Evolutionary conservation across 1,284 basidiomycete genomes (phyloP).

Genomic region (Macrocybe sp.): DNA sequence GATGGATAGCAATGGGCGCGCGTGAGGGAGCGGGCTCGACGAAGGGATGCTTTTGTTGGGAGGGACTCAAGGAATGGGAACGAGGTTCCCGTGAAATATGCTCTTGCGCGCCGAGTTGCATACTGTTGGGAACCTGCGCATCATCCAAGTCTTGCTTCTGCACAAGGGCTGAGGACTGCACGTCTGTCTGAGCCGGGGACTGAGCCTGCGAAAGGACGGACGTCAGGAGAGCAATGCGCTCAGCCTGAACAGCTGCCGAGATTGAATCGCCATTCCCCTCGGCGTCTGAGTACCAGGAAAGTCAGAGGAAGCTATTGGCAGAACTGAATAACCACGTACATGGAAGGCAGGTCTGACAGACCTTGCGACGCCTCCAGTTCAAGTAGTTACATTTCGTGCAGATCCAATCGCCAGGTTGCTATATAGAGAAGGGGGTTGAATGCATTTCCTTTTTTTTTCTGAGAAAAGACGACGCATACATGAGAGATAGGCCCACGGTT

Average conservation of each 20-base stretch:
- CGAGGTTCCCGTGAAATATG: slow-evolving; percentile 25
- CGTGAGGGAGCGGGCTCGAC: slow-evolving; percentile 29
- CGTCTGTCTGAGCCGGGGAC: slow-evolving; percentile 5
- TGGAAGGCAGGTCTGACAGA: slow-evolving; percentile 85
- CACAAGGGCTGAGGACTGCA: slow-evolving; percentile 7
- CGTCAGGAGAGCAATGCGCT: slow-evolving; percentile 70
- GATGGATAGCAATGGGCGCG: slow-evolving; percentile 32
- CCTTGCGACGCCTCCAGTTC: slow-evolving; percentile 82
- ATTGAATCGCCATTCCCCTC: slow-evolving; percentile 83
- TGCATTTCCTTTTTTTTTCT: no score
- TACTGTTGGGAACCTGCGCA: slow-evolving; percentile 8
- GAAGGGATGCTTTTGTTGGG: slow-evolving; percentile 32
- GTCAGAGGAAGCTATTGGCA: slow-evolving; percentile 7
- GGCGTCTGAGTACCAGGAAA: slow-evolving; percentile 44
- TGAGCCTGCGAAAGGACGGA: slow-evolving; percentile 58
- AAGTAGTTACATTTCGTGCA: slow-evolving; percentile 80
- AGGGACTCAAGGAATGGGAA: slow-evolving; percentile 42
- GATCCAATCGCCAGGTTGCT: slow-evolving; percentile 90
- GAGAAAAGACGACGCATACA: slow-evolving; percentile 27
- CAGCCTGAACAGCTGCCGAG: slow-evolving; percentile 74
- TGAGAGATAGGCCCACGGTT: slow-evolving; percentile 79
- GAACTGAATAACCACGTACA: slow-evolving; percentile 40
- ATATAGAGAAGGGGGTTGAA: slow-evolving; percentile 20
- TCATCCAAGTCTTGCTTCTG: slow-evolving; percentile 1
- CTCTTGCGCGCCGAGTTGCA: slow-evolving; percentile 6